phyloP scores from a whole-genome alignment of 805 yeast species.

The Lipomyces japonicus region DNA sequence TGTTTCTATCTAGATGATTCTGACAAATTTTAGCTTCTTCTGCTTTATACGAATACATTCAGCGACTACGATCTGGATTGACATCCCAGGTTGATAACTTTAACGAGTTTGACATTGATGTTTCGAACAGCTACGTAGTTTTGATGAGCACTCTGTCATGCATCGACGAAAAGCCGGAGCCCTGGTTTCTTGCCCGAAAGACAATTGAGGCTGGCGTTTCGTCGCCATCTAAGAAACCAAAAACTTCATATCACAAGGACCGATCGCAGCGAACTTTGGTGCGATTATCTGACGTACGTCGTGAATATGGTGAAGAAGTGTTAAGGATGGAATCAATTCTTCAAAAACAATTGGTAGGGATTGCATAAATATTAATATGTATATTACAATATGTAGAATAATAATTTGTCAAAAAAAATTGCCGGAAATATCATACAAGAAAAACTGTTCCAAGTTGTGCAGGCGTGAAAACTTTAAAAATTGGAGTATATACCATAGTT shows the following conservation, averaged over 20 bases:
- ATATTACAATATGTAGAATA: too few species aligned
- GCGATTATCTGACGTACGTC: constrained; percentile 16
- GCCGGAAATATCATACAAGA: too few species aligned
- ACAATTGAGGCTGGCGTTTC: neutral
- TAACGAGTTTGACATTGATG: constrained; percentile 22
- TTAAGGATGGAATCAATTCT: constrained; percentile 20
- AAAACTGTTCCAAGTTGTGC: too few species aligned
- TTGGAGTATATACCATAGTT: too few species aligned
- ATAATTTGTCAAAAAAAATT: too few species aligned
- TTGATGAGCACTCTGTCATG: constrained; percentile 28
- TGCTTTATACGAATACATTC: constrained; percentile 40
- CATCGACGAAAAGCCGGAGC: constrained; percentile 43
- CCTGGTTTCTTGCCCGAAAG: constrained; percentile 34
- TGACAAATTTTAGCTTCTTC: constrained; percentile 35
- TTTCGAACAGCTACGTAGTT: constrained; percentile 25
- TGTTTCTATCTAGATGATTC: neutral
- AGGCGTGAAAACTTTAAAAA: too few species aligned
- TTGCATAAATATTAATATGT: neutral
- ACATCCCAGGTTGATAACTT: constrained; percentile 11
- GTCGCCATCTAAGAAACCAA: constrained; percentile 1
- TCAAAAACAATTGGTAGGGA: constrained; percentile 5
- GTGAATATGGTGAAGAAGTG: constrained; percentile 21
- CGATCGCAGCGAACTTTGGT: constrained; percentile 14
- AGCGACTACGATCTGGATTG: constrained; percentile 28
- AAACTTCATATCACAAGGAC: neutral